These are phyloP conservation scores for Pseudonitzschia multiseries DNA, from an alignment of 108 stramenopile genomes.

Conservation along the genomic window DNA sequence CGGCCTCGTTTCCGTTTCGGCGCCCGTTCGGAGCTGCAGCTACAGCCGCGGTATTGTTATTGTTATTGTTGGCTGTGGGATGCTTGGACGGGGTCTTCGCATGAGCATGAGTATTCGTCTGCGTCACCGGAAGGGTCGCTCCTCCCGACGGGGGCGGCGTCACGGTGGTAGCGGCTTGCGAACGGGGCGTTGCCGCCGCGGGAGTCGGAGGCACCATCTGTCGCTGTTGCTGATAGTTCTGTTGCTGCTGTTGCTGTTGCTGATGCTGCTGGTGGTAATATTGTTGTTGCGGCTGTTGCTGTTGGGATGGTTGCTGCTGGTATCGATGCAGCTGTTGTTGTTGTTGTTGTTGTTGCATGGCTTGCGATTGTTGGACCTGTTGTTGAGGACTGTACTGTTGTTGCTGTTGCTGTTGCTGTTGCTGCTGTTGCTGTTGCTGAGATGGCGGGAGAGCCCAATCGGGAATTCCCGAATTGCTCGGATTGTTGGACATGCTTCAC, in stretches of 20 bases:
- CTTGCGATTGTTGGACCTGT: slow-evolving; percentile 8
- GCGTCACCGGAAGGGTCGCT: too few species aligned
- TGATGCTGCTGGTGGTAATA: background rate
- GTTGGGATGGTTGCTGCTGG: background rate
- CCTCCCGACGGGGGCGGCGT: slow-evolving; percentile 16
- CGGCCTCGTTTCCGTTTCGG: background rate
- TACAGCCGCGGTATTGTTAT: too few species aligned
- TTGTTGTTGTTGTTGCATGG: background rate
- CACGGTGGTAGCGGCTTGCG: background rate
- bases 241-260: slow-evolving; percentile 1
- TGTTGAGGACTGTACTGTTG: slow-evolving; percentile 10
- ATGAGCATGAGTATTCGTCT: background rate
- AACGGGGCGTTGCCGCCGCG: background rate
- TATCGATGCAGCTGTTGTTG: background rate
- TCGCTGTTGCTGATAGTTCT: background rate
- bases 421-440: slow-evolving; percentile 18
- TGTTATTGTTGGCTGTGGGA: too few species aligned
- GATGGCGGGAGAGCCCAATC: slow-evolving; percentile 11
- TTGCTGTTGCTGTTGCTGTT: slow-evolving; percentile 4
- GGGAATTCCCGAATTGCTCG: slow-evolving; percentile 9
- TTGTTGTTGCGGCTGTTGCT: slow-evolving; percentile 12
- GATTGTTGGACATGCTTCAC: slow-evolving; percentile 11
- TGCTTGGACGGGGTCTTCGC: background rate
- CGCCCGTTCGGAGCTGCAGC: background rate
- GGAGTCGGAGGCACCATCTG: background rate